Evolutionary conservation across 2,329 filamentous ascomycete genomes (phyloP).

Genomic region (Colletotrichum tanaceti): DNA sequence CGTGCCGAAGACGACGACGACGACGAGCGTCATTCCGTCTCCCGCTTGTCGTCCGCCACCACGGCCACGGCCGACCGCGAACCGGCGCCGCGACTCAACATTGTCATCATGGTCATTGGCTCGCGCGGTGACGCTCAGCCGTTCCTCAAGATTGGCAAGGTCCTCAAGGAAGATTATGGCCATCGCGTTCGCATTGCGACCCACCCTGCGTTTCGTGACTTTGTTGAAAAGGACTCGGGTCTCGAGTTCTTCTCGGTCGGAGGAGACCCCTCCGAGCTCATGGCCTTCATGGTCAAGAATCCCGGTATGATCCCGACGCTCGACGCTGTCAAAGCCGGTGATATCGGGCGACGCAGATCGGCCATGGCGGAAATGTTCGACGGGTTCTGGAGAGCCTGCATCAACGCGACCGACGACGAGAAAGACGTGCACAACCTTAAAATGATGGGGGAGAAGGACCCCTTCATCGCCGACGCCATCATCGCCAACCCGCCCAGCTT

Average conservation of each 20-base stretch:
- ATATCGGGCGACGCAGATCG: conserved; percentile 74
- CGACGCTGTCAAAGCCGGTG: conserved; percentile 77
- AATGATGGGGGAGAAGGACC: conserved; percentile 71
- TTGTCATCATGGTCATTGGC: conserved; percentile 87
- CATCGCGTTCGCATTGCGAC: conserved; percentile 83
- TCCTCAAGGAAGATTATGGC: conserved; percentile 76
- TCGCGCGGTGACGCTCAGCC: conserved; percentile 84
- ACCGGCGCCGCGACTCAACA: conserved; percentile 70
- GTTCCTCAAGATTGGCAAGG: conserved; percentile 79
- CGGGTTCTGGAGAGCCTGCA: conserved; percentile 83
- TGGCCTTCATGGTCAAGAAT: conserved; percentile 92
- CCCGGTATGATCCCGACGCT: conserved; percentile 80
- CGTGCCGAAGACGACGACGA: conserved; percentile 42
- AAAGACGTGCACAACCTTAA: conserved; percentile 69
- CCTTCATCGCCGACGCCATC: conserved; percentile 81
- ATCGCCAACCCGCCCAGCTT: conserved; percentile 87
- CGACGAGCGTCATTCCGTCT: conserved; percentile 24
- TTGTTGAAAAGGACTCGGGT: conserved; percentile 77
- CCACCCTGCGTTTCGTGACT: conserved; percentile 80
- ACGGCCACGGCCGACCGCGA: conserved; percentile 47
- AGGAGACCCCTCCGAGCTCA: conserved; percentile 82
- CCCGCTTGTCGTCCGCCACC: conserved; percentile 48
- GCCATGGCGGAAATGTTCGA: conserved; percentile 86
- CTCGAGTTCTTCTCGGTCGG: conserved; percentile 86
- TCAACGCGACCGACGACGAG: conserved; percentile 78